These are phyloP conservation scores for Gillenia trifoliata DNA, from an alignment of 306 rosid species.

Conservation along the genomic window DNA sequence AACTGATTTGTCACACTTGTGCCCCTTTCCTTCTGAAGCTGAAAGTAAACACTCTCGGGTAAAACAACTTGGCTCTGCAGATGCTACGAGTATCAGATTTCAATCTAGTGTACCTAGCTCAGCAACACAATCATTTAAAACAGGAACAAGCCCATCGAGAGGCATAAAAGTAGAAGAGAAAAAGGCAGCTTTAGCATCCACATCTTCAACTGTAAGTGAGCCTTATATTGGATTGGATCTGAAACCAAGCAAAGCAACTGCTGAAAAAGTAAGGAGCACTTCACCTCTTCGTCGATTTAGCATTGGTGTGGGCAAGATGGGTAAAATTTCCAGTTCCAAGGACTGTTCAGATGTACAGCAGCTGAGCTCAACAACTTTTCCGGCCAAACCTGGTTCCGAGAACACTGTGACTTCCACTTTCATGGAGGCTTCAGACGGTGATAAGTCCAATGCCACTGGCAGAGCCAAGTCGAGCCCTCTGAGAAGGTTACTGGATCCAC, in stretches of 20 bases:
- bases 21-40: slow-evolving; percentile 39
- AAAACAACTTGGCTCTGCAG: slow-evolving; percentile 28
- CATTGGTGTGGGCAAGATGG: slow-evolving; percentile 47
- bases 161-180: slow-evolving; percentile 40
- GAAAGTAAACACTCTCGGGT: slow-evolving; percentile 28
- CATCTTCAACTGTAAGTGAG: slow-evolving; percentile 34
- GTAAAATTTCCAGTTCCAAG: slow-evolving; percentile 51
- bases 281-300: slow-evolving; percentile 74
- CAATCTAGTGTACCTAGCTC: slow-evolving; percentile 33
- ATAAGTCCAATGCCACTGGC: slow-evolving; percentile 39
- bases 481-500: slow-evolving; percentile 81
- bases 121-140: slow-evolving; percentile 25
- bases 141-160: slow-evolving; percentile 48
- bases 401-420: slow-evolving; percentile 33
- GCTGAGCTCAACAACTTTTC: slow-evolving; percentile 31
- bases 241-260: slow-evolving; percentile 30
- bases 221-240: slow-evolving; percentile 33
- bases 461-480: slow-evolving; percentile 82
- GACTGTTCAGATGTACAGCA: slow-evolving; percentile 43
- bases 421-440: slow-evolving; percentile 43
- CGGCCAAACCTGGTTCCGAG: slow-evolving; percentile 36
- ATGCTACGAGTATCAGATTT: slow-evolving; percentile 21
- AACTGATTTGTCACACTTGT: slow-evolving; percentile 31
- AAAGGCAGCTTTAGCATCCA: slow-evolving; percentile 22
- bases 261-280: slow-evolving; percentile 67